Conservation (phyloP, 371 early-diverging fungal species). For the Parasitella parasitica region DNA sequence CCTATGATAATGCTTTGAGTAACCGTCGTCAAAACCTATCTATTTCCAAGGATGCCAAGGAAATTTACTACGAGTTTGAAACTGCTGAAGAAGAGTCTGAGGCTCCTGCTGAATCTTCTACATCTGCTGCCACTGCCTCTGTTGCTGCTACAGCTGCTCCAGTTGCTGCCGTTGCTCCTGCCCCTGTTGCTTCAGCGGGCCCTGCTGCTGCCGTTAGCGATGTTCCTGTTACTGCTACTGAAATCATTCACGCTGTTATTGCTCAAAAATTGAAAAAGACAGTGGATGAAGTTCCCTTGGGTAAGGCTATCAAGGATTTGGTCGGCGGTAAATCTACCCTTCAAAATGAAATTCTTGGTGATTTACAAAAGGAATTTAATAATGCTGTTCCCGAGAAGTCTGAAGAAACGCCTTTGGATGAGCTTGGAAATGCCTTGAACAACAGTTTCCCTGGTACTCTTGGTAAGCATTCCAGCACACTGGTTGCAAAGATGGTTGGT, state of each 20-base stretch:
- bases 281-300: slow-evolving; percentile 69
- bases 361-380: slow-evolving; percentile 92
- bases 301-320: slow-evolving; percentile 90
- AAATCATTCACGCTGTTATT: slow-evolving; percentile 80
- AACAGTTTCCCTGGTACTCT: slow-evolving; percentile 67
- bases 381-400: slow-evolving; percentile 87
- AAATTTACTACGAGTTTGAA: slow-evolving; percentile 92
- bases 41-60: slow-evolving; percentile 85
- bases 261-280: slow-evolving; percentile 93
- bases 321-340: slow-evolving; percentile 95
- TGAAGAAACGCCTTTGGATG: slow-evolving; percentile 88
- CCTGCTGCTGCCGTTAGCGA: slow-evolving; percentile 54
- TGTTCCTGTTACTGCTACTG: slow-evolving; percentile 74
- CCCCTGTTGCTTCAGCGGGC: slow-evolving; percentile 27
- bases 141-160: slow-evolving; percentile 52
- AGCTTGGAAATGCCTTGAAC: slow-evolving; percentile 75
- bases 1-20: slow-evolving; percentile 92
- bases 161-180: slow-evolving; percentile 55
- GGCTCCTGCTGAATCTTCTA: slow-evolving; percentile 46
- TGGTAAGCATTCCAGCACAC: slow-evolving; percentile 80
- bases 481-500: slow-evolving; percentile 83
- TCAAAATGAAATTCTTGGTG: slow-evolving; percentile 96
- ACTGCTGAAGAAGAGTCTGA: slow-evolving; percentile 49
- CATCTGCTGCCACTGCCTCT: slow-evolving; percentile 15
- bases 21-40: slow-evolving; percentile 86